Base-by-base conservation (phyloP, 2,329 filamentous ascomycete genomes). In the Apiospora saccharicola region DNA sequence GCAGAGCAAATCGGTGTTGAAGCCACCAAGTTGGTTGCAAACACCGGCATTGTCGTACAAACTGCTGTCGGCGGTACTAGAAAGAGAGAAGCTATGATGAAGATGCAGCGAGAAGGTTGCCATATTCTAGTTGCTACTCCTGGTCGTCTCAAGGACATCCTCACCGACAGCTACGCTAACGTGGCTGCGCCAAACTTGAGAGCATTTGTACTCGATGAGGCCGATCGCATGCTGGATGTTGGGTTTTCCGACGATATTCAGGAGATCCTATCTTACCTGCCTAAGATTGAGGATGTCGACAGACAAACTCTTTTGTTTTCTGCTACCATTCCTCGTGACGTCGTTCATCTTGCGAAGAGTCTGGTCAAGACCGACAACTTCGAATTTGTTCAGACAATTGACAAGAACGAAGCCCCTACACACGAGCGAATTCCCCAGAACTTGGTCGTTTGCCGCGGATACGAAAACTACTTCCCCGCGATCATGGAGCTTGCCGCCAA, bases 191-290 rank as follows among this genome's bases (percentile, higher is more conserved):
- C 80, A 82, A 95, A 94, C 81, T 92, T 98, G 86, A 93, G 94
- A 81, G 97, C 96, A 76, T 88, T 99, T 67, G 95, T 98, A 75
- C 92, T 99, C 67, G 96, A 99, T 78, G 96, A 99, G 87, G 96
- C 96, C 78, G 96, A 99, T 84, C 94, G 96, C 78, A 98, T 99
- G 94, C 89, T 99, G 80, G 96, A 99, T 85, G 96, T 97, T 87
- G 96, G 93, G 2, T 96, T 96, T 78, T 86, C 91, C 72, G 85
- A 86, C 47, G 91, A 91, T 71, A 87, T 96, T 69, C 82, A 86
- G 69, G 81, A 89, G 1, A 94, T 96, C 71, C 83, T 90, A 71
- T 73, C 80, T 0, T 79, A 83, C 61, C 87, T 98, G 13, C 96
- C 96, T 3, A 83, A 88, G 67, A 87, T 88, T 8, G 77, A 81